A percentile compares a stretch with the other conserved stretches of the same genome.
phyloP scores from a whole-genome alignment of 2,329 filamentous ascomycete genomes.

The Ilyonectria sp. region DNA sequence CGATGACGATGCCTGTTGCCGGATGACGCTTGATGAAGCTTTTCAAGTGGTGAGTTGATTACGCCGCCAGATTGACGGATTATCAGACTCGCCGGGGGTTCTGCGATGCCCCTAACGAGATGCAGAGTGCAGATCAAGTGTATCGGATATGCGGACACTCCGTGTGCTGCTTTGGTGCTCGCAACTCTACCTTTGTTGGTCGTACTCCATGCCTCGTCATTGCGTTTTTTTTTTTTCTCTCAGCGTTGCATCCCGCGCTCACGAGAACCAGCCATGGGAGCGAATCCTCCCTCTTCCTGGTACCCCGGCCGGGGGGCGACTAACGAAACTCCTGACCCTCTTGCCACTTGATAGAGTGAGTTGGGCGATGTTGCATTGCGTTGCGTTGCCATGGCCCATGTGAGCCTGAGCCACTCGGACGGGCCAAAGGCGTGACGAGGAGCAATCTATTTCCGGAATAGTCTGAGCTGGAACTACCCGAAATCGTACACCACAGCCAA shows the following conservation, averaged over 20 bases:
- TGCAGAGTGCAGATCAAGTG: conserved; percentile 16
- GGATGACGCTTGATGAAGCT: not conserved
- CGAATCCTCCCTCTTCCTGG: not conserved
- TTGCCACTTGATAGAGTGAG: conserved; percentile 5
- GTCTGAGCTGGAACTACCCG: not conserved
- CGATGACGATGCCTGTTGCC: not conserved
- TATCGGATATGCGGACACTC: conserved; percentile 13
- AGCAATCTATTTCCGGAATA: conserved; percentile 8
- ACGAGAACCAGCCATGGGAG: not conserved
- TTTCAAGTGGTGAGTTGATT: conserved; percentile 18
- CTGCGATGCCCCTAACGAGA: not conserved
- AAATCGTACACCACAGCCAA: too few species aligned
- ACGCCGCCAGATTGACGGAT: conserved; percentile 14
- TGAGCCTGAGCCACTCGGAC: not conserved
- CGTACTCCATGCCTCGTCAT: not conserved
- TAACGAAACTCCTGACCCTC: conserved; percentile 5
- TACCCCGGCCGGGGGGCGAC: not conserved
- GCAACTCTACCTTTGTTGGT: not conserved
- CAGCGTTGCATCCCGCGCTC: conserved; percentile 11
- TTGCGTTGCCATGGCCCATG: not conserved
- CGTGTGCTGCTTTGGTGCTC: not conserved
- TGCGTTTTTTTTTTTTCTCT: not conserved
- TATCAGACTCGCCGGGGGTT: conserved; percentile 3
- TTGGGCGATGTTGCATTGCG: conserved; percentile 4
- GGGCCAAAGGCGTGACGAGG: conserved; percentile 1